Conservation (phyloP, 2,329 filamentous ascomycete genomes). For the Rutstroemia sp. region DNA sequence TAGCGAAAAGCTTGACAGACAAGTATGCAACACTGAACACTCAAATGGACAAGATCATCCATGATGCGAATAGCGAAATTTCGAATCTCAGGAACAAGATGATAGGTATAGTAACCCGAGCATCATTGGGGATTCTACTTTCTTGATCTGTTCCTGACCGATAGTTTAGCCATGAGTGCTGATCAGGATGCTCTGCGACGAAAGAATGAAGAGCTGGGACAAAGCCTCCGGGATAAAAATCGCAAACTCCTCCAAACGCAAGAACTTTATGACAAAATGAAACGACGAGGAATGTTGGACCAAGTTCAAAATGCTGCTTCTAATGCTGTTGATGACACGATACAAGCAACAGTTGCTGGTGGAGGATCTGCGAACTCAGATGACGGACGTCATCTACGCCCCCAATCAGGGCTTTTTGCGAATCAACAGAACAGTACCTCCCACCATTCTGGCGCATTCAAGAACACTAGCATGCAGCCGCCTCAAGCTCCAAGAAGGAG, state of each 20-base stretch:
- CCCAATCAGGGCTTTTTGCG: slow-evolving; percentile 14
- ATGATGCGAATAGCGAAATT: slow-evolving; percentile 70
- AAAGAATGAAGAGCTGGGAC: slow-evolving; percentile 65
- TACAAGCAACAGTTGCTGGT: slow-evolving; percentile 28
- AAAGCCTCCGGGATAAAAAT: slow-evolving; percentile 62
- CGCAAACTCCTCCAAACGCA: slow-evolving; percentile 63
- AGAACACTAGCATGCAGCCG: slow-evolving; percentile 7
- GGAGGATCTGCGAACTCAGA: slow-evolving; percentile 22
- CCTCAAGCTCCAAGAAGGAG: slow-evolving; percentile 2
- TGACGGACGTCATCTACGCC: slow-evolving; percentile 12
- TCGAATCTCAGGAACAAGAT: slow-evolving; percentile 57
- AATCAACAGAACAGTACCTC: slow-evolving; percentile 8
- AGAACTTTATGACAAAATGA: slow-evolving; percentile 54
- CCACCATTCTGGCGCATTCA: slow-evolving; percentile 5
- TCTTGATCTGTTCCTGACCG: slow-evolving; percentile 8
- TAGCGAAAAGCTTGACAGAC: slow-evolving; percentile 63
- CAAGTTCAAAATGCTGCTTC: slow-evolving; percentile 49
- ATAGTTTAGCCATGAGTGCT: slow-evolving; percentile 42
- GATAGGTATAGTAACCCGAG: slow-evolving; percentile 39
- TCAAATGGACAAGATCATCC: slow-evolving; percentile 65
- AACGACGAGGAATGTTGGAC: slow-evolving; percentile 45
- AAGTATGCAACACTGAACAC: slow-evolving; percentile 59
- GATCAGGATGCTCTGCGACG: slow-evolving; percentile 57
- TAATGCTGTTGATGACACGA: slow-evolving; percentile 38
- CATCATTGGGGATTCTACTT: neutral